phyloP scores from a whole-genome alignment of 345 rosid genomes.

The Syzygium oleosum region DNA sequence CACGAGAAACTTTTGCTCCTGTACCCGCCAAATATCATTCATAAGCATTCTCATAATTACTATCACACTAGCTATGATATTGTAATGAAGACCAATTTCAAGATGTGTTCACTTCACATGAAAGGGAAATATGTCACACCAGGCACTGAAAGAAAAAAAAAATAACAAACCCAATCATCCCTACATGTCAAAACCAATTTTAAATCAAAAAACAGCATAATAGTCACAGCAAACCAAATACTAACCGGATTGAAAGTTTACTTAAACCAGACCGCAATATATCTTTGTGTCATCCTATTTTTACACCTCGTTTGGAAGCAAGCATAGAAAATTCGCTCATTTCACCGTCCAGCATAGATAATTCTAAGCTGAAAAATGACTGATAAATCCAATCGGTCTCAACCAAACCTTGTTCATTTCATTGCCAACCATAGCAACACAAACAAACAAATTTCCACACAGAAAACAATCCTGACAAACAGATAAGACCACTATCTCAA shows the following conservation, averaged over 20 bases:
- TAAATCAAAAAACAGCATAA: neutral
- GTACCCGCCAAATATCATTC: neutral
- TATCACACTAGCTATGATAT: neutral
- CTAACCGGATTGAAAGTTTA: neutral
- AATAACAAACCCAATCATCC: neutral
- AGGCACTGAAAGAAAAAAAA: neutral
- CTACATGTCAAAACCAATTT: neutral
- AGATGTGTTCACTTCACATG: neutral
- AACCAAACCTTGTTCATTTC: neutral
- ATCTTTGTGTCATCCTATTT: neutral
- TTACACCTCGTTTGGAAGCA: neutral
- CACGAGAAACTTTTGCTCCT: neutral
- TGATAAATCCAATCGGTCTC: no score
- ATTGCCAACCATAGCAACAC: neutral
- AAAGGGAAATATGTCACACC: neutral
- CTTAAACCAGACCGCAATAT: no score
- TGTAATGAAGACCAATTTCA: neutral
- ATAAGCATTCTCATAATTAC: neutral
- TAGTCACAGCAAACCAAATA: neutral
- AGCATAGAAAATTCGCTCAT: neutral
- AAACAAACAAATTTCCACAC: neutral
- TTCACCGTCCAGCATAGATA: no score
- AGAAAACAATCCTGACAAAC: neutral
- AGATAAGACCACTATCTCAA: neutral
- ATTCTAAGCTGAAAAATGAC: no score